A percentile compares a stretch with the other conserved stretches of the same genome.
phyloP scores from a whole-genome alignment of 768 basidiomycete species.

The Phlegmacium glaucopus region DNA sequence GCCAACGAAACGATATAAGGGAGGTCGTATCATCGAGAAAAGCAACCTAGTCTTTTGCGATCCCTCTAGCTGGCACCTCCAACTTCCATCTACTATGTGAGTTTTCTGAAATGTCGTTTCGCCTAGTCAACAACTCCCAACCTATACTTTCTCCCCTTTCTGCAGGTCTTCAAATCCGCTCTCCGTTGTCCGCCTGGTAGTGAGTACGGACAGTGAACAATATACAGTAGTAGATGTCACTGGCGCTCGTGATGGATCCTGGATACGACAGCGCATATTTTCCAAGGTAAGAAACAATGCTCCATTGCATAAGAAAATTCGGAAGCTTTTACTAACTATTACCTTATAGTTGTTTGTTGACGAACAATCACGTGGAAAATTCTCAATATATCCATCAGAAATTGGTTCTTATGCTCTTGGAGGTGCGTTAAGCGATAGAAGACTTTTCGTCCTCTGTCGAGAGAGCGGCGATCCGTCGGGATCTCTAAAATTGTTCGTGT shows the following conservation, averaged over 20 bases:
- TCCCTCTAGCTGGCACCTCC: constrained; percentile 7
- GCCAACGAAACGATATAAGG: constrained; percentile 20
- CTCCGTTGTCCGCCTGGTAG: constrained; percentile 41
- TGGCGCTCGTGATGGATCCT: constrained; percentile 40
- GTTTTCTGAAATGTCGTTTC: neutral
- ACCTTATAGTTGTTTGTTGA: constrained; percentile 38
- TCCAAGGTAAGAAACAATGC: constrained; percentile 32
- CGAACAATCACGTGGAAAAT: constrained; percentile 34
- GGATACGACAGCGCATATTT: constrained; percentile 43
- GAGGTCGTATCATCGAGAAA: constrained; percentile 6
- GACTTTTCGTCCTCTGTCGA: constrained; percentile 39
- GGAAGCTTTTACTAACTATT: constrained; percentile 3
- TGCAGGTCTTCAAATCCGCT: constrained; percentile 24
- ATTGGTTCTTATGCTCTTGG: constrained; percentile 43
- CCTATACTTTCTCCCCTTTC: neutral
- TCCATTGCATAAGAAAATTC: neutral
- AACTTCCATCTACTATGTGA: constrained; percentile 12
- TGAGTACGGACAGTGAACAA: constrained; percentile 47
- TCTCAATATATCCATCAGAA: constrained; percentile 46
- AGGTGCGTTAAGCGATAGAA: constrained; percentile 35
- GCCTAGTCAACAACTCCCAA: neutral
- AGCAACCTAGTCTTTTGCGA: constrained; percentile 8
- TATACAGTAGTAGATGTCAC: constrained; percentile 48
- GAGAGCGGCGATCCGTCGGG: constrained; percentile 45
- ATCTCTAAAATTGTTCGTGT: constrained; percentile 50